Base-by-base conservation (phyloP, 2,329 filamentous ascomycete species). In the Aspergillus sojae region DNA sequence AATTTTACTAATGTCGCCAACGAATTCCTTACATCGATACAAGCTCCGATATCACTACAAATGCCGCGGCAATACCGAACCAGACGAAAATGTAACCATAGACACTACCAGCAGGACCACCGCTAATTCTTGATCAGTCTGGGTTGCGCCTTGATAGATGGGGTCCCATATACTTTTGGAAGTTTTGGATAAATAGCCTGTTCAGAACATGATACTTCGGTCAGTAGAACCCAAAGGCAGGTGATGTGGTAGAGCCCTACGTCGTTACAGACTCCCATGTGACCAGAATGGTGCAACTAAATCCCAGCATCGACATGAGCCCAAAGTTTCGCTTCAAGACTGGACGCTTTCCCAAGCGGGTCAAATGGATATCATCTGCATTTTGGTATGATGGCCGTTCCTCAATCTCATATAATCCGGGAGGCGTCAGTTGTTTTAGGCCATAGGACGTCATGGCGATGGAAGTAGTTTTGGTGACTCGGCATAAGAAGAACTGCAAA, bases 291-390 rank as follows among this genome's bases (percentile, higher is more conserved):
- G 77, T 78, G 61, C 74, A 76, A 43, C 76, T 78, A 63, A 80
- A 79, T 12, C 78, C 78, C 46, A 79, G 70, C 34, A 78, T 79
- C 3, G 78, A 79, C 57, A 80, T 67, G 59, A 79, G 72, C 7
- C 78, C 73, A 57, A 79, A 80, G 58, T 79, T 79, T 56, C 78
- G 73, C 77, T 80, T 78, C 64, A 85, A 75, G 53, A 84, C 81
- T 60, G 84, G 82, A 23, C 76, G 74, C 72, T 84, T 85, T 48
- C 83, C 83, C 78, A 85, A 77, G 23, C 83, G 79, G 34, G 76
- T 74, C 80, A 85, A 82, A 62, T 85, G 79, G 39, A 69, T 71
- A 26, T 78, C 75, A 68, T 83, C 82, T 39, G 70, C 62, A 26
- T 70, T 66, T 16, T 68, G 71, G 28, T 56, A 67, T 19, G 68